Evolutionary conservation across 257 asterid species (phyloP).

Genomic region (Apocynum venetum): DNA sequence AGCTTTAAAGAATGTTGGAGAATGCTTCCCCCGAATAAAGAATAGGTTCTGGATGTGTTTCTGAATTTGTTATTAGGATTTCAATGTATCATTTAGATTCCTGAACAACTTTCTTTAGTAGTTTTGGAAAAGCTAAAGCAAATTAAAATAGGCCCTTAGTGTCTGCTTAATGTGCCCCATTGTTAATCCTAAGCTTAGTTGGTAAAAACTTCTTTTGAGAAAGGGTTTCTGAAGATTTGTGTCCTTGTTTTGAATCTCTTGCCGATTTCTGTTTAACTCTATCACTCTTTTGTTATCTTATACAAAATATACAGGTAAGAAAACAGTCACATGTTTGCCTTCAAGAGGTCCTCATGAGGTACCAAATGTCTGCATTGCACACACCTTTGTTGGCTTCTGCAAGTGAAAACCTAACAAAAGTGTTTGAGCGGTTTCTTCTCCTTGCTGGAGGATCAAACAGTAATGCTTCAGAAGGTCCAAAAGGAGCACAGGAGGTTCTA

Average conservation of each 20-base stretch:
- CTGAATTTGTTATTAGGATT: neutral
- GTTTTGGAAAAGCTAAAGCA: neutral
- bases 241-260: too few species aligned
- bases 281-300: neutral
- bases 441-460: slow-evolving; percentile 75
- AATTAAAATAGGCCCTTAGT: neutral
- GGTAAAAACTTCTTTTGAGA: too few species aligned
- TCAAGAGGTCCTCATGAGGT: slow-evolving; percentile 47
- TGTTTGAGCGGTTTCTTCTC: slow-evolving; percentile 71
- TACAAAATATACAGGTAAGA: slow-evolving; percentile 47
- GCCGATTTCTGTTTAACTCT: neutral
- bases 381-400: slow-evolving; percentile 54
- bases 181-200: neutral
- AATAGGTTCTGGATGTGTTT: neutral
- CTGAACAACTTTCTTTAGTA: neutral
- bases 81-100: neutral
- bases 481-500: slow-evolving; percentile 76
- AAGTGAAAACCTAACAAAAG: slow-evolving; percentile 66
- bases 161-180: neutral
- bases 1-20: neutral
- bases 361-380: slow-evolving; percentile 40
- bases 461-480: slow-evolving; percentile 56
- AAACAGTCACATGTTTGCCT: slow-evolving; percentile 67
- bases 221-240: too few species aligned
- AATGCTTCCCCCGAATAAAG: neutral